A percentile compares a stretch with the other conserved stretches of the same genome.
Evolutionary conservation across 257 asterid genomes (phyloP).

Genomic region (Primulina tabacum): DNA sequence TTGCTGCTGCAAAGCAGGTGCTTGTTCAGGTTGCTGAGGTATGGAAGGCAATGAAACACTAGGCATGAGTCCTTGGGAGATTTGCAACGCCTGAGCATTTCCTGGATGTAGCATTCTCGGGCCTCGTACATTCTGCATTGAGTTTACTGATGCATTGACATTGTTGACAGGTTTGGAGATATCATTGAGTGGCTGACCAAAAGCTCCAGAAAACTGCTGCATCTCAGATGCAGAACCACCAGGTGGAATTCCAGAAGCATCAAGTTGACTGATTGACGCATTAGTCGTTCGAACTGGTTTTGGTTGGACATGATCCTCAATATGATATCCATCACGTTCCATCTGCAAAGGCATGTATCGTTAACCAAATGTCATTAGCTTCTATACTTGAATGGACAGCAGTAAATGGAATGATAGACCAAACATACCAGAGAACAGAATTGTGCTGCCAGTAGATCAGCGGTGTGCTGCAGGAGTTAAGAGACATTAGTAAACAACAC

Average conservation of each 20-base stretch:
- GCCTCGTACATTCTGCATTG: conserved; percentile 55
- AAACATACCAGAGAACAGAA: conserved; percentile 68
- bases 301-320: conserved; percentile 70
- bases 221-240: conserved; percentile 45
- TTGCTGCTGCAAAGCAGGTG: conserved; percentile 54
- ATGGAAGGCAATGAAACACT: conserved; percentile 59
- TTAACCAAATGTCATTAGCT: conserved; percentile 8
- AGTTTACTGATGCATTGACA: conserved; percentile 40
- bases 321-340: conserved; percentile 66
- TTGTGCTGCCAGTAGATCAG: conserved; percentile 88
- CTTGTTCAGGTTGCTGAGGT: conserved; percentile 65
- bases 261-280: conserved; percentile 40
- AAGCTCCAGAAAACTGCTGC: conserved; percentile 63
- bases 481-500: conserved; percentile 26
- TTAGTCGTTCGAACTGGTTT: conserved; percentile 49
- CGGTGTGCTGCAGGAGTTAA: conserved; percentile 67
- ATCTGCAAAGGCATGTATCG: conserved; percentile 47
- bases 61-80: conserved; percentile 69
- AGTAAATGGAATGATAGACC: not conserved
- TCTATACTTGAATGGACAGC: not conserved
- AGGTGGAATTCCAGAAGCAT: conserved; percentile 43
- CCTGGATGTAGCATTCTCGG: conserved; percentile 66
- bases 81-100: conserved; percentile 55
- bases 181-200: conserved; percentile 52
- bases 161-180: conserved; percentile 44